Evolutionary conservation across 352 stramenopile species (phyloP), one percentile per base, ranked within the genome.

Genomic region (Pythium brassicae): DNA sequence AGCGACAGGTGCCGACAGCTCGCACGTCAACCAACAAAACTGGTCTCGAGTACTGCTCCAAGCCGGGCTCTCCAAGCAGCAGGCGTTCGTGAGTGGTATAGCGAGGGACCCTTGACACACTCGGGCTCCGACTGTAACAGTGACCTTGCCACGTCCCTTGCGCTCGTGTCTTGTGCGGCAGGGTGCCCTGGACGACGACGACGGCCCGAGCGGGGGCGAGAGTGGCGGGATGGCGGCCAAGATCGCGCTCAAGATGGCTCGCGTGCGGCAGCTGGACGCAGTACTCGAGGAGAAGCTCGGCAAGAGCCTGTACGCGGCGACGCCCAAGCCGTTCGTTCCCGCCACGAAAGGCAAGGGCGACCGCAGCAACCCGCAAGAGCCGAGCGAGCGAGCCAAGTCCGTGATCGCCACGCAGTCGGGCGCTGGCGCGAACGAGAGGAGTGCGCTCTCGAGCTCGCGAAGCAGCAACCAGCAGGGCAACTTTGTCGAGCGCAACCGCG

Each of bases 161-260:
- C 19, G n/a, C 35, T 37, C 1, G 3, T 62, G 6, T 22, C 59
- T 5, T 47, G 3, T 40, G 3, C 34, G 59, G 26, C 47, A 88
- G 78, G 78, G 75, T 8, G 51, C 60, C 20, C 50, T 88, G 46
- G 65, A 80, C 22, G 74, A 85, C 17, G 66, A 67, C 11, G 63
- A 78, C 6, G 65, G 63, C 9, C 60, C 62, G 11, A 37, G 42
- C 2, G 60, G 71, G 46, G 66, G 58, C 0, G 66, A 68, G n/a
- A 50, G 23, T 20, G 50, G 46, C 5, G 59, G 54, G 11, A 47
- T 86, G 25, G 62, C 67, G 22, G 65, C 76, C 37, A 90, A 88
- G 53, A 87, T 90, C 37, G 80, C 77, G n/a, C 57, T 88, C 39
- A 88, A 88, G 59, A 83, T 86, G 64, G 76, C 77, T 22, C 73